Evolutionary conservation across 2,329 filamentous ascomycete genomes (phyloP).

Genomic region (Parascedosporium putredinis): DNA sequence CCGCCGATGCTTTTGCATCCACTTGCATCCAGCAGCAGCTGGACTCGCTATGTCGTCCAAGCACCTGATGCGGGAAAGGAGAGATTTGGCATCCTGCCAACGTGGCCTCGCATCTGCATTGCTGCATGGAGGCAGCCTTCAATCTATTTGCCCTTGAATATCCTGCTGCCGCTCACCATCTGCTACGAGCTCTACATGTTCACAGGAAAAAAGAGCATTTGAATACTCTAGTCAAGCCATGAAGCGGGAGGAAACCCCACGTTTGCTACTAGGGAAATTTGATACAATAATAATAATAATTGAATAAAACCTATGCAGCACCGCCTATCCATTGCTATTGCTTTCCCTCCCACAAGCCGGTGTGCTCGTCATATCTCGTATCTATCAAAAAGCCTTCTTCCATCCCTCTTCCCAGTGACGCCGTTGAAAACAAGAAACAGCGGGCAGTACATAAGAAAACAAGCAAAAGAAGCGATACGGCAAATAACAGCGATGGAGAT

Average conservation of each 20-base stretch:
- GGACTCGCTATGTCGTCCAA: no score
- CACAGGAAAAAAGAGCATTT: no score
- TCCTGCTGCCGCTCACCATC: neutral
- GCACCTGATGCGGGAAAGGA: neutral
- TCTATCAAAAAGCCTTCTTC: neutral
- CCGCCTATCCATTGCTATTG: neutral
- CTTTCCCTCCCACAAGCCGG: neutral
- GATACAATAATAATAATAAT: neutral
- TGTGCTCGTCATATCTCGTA: neutral
- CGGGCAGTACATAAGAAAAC: neutral
- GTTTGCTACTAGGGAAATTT: neutral
- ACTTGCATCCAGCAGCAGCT: no score
- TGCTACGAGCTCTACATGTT: neutral
- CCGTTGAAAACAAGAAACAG: neutral
- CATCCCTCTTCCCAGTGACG: neutral
- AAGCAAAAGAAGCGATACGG: neutral
- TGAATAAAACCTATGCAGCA: neutral
- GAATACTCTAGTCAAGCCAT: no score
- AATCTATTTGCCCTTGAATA: neutral
- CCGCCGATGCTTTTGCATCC: no score
- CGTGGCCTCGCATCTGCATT: constrained; percentile 2
- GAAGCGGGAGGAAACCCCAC: neutral
- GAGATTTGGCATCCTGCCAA: neutral
- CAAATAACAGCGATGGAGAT: neutral
- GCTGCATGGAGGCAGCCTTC: neutral